phyloP scores from a whole-genome alignment of 2,329 filamentous ascomycete genomes.

The Hypoxylon sp. region DNA sequence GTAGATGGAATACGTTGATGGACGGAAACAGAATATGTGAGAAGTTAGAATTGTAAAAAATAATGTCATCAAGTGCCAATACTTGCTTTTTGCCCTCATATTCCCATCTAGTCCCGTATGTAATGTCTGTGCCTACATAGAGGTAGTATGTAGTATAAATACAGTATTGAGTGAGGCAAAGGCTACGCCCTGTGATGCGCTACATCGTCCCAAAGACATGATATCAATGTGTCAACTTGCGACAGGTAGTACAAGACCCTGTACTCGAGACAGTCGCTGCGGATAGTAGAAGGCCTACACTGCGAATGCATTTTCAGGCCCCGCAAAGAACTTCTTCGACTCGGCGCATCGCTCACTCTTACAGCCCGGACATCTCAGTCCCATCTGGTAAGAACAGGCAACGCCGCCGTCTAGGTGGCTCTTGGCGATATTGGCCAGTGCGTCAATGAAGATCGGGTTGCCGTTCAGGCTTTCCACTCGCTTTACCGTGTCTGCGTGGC shows the following conservation, averaged over 20 bases:
- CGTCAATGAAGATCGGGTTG: conserved; percentile 87
- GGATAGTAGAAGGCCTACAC: conserved; percentile 18
- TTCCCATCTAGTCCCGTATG: too few species aligned
- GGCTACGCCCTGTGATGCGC: neutral
- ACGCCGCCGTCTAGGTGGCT: conserved; percentile 75
- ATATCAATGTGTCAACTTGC: too few species aligned
- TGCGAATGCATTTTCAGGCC: conserved; percentile 39
- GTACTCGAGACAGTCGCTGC: neutral
- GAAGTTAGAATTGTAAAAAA: too few species aligned
- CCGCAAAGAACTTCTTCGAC: conserved; percentile 72
- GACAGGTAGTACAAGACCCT: neutral
- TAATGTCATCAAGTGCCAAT: too few species aligned
- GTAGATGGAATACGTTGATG: too few species aligned
- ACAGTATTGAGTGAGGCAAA: too few species aligned
- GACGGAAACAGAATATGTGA: too few species aligned
- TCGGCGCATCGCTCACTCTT: conserved; percentile 87
- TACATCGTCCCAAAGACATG: neutral
- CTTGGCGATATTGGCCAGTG: conserved; percentile 86
- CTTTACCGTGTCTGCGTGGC: conserved; percentile 81
- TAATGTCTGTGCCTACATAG: too few species aligned
- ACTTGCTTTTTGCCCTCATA: too few species aligned
- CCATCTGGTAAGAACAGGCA: conserved; percentile 83
- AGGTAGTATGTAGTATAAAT: too few species aligned
- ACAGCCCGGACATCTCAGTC: conserved; percentile 89
- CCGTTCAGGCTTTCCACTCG: conserved; percentile 92